Evolutionary conservation across 495 filamentous ascomycete genomes (phyloP).

Genomic region (Pseudomonodictys pantanalensis): DNA sequence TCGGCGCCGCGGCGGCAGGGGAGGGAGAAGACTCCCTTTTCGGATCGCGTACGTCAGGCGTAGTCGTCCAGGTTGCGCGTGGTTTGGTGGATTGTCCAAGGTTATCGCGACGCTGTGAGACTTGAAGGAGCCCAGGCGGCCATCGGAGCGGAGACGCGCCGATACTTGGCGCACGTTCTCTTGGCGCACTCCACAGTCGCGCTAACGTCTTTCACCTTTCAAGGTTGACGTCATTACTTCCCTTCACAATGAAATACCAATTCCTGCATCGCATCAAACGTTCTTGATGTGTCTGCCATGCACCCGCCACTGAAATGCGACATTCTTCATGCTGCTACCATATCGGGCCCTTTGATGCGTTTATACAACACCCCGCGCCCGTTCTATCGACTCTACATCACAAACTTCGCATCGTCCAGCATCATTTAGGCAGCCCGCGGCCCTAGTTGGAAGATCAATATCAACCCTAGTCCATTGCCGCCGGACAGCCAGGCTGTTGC

Average conservation of each 20-base stretch:
- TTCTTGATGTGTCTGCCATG: no score
- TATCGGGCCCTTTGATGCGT: no score
- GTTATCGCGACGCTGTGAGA: not conserved
- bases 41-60: not conserved
- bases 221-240: not conserved
- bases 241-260: no score
- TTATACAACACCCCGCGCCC: no score
- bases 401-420: not conserved
- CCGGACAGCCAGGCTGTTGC: no score
- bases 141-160: not conserved
- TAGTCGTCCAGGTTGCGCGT: not conserved
- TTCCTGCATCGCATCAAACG: no score
- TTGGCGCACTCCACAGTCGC: constrained; percentile 4
- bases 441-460: constrained; percentile 7
- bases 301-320: no score
- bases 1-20: constrained; percentile 7
- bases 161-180: constrained; percentile 6
- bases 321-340: no score
- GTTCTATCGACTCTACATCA: no score
- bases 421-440: not conserved
- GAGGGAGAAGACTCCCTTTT: constrained; percentile 3
- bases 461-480: not conserved
- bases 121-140: not conserved
- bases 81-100: not conserved
- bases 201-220: not conserved